Evolutionary conservation across 176 grass and related monocot species (phyloP), one percentile per base, ranked within the genome.

Genomic region (Oryza meridionalis): DNA sequence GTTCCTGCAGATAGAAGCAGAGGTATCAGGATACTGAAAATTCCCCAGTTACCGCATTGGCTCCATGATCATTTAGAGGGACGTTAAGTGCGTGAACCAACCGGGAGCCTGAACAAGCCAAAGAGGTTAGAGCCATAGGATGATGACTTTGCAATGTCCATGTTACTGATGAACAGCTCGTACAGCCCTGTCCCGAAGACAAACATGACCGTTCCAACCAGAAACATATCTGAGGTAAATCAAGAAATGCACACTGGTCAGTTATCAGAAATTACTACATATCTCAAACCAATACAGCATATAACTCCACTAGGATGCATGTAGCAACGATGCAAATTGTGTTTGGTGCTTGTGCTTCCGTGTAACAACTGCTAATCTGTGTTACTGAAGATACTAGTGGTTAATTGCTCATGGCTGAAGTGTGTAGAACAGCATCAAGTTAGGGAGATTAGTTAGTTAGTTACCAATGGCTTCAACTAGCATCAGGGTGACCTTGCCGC

Each of bases 381-480:
- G 5, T 74, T 69, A 42, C 69, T 63, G 53, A 79, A 72, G 25
- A 27, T 70, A 11, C 6, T 9, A 55, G 17, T 37, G 70, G 17
- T 53, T 67, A 67, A 59, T 61, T 24, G 62, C 70, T 26, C 21
- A 45, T 1, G 47, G 65, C 6, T 88, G 19, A 49, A 72, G 26
- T 69, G 26, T 69, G 43, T 35, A 51, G 44, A 79, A 42, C 11
- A 78, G 68, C 31, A 78, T 72, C 6, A 27, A 21, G 67, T 35
- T 24, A 58, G 69, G n/a, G 19, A 38, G 69, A 62, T 45, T 33
- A 33, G 27, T 29, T 29, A 29, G 27, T 29, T 81, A 64, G 15
- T 91, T 90, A 96, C 93, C 96, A 71, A 96, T 92, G 62, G 96
- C 91, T 96, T 94, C 88, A 35, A 99, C 35, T 77, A 99, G 78